Conservation (phyloP, 345 rosid genomes). For the Salix dunnii region DNA sequence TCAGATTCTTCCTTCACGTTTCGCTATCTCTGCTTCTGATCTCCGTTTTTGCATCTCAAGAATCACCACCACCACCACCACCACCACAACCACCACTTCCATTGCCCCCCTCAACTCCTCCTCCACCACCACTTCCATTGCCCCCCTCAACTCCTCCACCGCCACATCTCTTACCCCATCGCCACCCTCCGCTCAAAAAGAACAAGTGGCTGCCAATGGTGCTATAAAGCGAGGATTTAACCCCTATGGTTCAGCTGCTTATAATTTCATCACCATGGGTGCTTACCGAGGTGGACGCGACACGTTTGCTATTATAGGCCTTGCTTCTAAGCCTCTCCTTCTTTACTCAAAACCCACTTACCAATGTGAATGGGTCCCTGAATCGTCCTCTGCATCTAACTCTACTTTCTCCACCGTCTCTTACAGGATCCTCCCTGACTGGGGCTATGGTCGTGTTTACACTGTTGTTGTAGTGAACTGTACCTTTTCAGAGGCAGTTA, state of each 20-base stretch:
- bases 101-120: slow-evolving; percentile 1
- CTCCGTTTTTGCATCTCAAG: slow-evolving; percentile 74
- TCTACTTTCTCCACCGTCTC: slow-evolving; percentile 26
- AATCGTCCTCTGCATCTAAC: background rate
- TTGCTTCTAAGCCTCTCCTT: slow-evolving; percentile 83
- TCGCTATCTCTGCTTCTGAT: slow-evolving; percentile 67
- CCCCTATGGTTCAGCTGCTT: slow-evolving; percentile 70
- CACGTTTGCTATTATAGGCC: slow-evolving; percentile 69
- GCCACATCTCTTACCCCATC: background rate
- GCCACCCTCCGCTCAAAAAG: slow-evolving; percentile 24
- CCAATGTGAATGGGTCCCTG: slow-evolving; percentile 61
- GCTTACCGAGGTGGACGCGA: slow-evolving; percentile 72
- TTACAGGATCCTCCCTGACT: slow-evolving; percentile 72
- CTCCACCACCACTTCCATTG: slow-evolving; percentile 14
- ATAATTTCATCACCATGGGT: slow-evolving; percentile 74
- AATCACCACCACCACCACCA: slow-evolving; percentile 29
- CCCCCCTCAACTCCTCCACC: background rate
- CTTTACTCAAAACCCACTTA: slow-evolving; percentile 62
- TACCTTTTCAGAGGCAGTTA: slow-evolving; percentile 53
- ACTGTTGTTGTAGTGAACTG: slow-evolving; percentile 81
- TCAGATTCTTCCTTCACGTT: slow-evolving; percentile 70
- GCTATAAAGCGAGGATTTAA: slow-evolving; percentile 56
- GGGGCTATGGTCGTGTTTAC: slow-evolving; percentile 94
- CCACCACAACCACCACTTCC: slow-evolving; percentile 8
- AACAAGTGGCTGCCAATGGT: slow-evolving; percentile 45